Evolutionary conservation across 768 basidiomycete genomes (phyloP).

Genomic region (Lactarius quietus): DNA sequence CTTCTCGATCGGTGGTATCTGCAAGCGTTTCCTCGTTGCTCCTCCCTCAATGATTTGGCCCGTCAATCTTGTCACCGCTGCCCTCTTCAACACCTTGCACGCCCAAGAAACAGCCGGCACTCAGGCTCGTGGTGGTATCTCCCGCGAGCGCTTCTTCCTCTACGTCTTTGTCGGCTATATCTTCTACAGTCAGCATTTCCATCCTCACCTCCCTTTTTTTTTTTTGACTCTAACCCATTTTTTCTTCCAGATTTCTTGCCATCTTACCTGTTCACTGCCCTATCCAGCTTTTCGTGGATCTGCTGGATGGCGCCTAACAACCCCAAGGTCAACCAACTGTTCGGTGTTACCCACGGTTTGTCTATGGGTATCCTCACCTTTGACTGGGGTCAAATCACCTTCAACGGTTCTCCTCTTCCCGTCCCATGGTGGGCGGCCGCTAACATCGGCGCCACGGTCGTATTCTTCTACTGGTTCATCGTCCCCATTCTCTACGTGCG

Average conservation of each 20-base stretch:
- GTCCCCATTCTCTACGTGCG: conserved; percentile 52
- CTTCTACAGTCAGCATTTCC: conserved; percentile 57
- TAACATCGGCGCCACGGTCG: conserved; percentile 59
- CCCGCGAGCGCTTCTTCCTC: conserved; percentile 51
- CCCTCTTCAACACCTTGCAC: conserved; percentile 45
- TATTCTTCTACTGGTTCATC: conserved; percentile 68
- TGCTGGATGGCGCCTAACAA: conserved; percentile 72
- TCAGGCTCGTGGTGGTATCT: conserved; percentile 44
- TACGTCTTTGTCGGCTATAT: conserved; percentile 39
- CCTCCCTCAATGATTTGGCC: conserved; percentile 48
- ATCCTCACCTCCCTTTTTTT: conserved; percentile 48
- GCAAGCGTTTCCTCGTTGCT: conserved; percentile 43
- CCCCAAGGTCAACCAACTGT: conserved; percentile 66
- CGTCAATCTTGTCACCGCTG: conserved; percentile 40
- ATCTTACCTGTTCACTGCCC: conserved; percentile 28
- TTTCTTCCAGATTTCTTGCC: conserved; percentile 11
- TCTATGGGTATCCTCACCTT: conserved; percentile 73
- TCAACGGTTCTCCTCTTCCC: conserved; percentile 66
- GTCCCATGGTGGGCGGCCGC: conserved; percentile 84
- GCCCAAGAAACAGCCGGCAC: conserved; percentile 40
- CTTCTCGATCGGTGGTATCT: conserved; percentile 43
- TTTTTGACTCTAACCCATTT: background rate
- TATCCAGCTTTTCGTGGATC: conserved; percentile 43
- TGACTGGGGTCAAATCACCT: conserved; percentile 77
- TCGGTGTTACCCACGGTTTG: conserved; percentile 50